Conservation (phyloP, 257 asterid genomes). For the Parsonsia alboflavescens region DNA sequence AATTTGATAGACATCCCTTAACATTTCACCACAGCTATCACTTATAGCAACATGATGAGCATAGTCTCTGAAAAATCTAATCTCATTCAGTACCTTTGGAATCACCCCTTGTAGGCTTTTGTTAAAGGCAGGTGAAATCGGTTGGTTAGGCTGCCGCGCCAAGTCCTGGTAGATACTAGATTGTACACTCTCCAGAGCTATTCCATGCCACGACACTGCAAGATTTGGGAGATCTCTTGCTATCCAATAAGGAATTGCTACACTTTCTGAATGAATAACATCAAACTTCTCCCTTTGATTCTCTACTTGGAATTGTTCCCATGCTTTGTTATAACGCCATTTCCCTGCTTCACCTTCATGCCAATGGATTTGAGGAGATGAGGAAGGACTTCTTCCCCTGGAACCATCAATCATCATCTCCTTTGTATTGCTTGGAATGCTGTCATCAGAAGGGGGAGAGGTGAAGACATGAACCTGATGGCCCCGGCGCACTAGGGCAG, state of each 20-base stretch:
- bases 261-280: constrained; percentile 82
- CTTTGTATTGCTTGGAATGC: constrained; percentile 6
- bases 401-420: background rate
- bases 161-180: constrained; percentile 77
- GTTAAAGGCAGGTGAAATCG: constrained; percentile 49
- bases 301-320: constrained; percentile 66
- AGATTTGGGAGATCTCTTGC: constrained; percentile 51
- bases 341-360: constrained; percentile 73
- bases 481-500: constrained; percentile 66
- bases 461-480: constrained; percentile 74
- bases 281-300: constrained; percentile 41
- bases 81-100: constrained; percentile 73
- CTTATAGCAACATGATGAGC: constrained; percentile 87
- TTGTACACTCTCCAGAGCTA: constrained; percentile 82
- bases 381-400: constrained; percentile 7
- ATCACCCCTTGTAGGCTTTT: constrained; percentile 52
- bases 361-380: constrained; percentile 49
- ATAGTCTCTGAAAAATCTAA: constrained; percentile 67
- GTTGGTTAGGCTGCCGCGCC: constrained; percentile 42
- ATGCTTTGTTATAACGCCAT: constrained; percentile 81
- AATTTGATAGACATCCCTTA: constrained; percentile 80
- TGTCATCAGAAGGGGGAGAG: constrained; percentile 36
- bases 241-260: constrained; percentile 67
- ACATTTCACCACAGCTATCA: constrained; percentile 89
- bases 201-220: constrained; percentile 93